phyloP scores from a whole-genome alignment of 371 early-diverging fungal species.

The Mortierella sp. region DNA sequence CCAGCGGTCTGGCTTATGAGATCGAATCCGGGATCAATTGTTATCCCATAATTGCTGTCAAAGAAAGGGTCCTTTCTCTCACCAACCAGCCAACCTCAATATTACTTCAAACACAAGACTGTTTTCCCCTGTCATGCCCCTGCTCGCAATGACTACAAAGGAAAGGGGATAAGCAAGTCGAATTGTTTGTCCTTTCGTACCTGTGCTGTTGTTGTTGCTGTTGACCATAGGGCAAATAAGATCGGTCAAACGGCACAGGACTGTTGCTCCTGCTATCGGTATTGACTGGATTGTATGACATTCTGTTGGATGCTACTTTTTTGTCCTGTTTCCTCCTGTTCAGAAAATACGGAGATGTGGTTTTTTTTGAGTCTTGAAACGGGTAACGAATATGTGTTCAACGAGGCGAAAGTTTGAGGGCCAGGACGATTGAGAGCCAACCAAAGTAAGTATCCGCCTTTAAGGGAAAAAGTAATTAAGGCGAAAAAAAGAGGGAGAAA shows the following conservation, averaged over 20 bases:
- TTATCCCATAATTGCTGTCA: neutral
- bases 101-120: too few species aligned
- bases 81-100: too few species aligned
- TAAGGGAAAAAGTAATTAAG: neutral
- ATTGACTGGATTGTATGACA: constrained; percentile 32
- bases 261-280: constrained; percentile 32
- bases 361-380: neutral
- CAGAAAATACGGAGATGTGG: neutral
- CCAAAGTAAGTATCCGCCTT: neutral
- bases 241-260: constrained; percentile 20
- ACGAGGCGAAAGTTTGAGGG: neutral
- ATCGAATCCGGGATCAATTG: neutral
- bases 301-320: neutral
- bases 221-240: neutral
- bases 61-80: neutral
- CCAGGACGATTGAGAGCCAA: neutral
- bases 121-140: neutral
- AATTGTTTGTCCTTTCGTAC: neutral
- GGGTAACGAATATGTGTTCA: too few species aligned
- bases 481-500: neutral
- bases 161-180: neutral
- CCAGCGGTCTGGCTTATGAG: neutral
- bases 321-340: neutral
- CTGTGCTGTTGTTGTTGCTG: constrained; percentile 2
- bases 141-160: too few species aligned